Percentiles rank a stretch among this genome's conserved stretches.
Conservation (phyloP, 148 eudicot genomes). For the Silene conica region DNA sequence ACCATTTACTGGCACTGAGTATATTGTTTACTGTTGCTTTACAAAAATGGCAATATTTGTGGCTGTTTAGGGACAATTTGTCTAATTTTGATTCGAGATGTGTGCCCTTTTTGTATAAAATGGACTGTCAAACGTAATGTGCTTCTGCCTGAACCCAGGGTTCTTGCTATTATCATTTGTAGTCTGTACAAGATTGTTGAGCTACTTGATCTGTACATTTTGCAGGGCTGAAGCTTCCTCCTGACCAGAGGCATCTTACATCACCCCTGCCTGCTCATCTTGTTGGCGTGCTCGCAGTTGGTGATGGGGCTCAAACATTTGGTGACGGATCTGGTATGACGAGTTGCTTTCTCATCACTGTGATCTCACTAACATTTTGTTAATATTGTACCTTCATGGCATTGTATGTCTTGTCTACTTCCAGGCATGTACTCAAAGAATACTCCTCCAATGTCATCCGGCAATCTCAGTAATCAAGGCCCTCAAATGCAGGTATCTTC, state of each 20-base stretch:
- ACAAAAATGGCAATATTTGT: not conserved
- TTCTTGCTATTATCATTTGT: not conserved
- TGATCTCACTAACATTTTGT: not conserved
- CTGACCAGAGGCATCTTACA: constrained; percentile 71
- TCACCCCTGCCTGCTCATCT: constrained; percentile 83
- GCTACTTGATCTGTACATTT: not conserved
- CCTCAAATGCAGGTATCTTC: constrained; percentile 62
- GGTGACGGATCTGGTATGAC: constrained; percentile 70
- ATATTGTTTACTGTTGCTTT: not conserved
- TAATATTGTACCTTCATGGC: constrained; percentile 1
- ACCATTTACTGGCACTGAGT: not conserved
- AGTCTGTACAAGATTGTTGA: not conserved
- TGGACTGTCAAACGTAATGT: not conserved
- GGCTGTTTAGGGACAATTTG: not conserved
- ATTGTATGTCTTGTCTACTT: constrained; percentile 14
- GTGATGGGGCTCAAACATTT: constrained; percentile 49
- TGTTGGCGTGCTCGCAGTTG: constrained; percentile 59
- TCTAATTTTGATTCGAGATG: not conserved
- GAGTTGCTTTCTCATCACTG: constrained; percentile 9
- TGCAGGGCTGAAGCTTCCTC: constrained; percentile 69
- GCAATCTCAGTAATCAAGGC: constrained; percentile 63
- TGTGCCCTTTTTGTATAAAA: not conserved
- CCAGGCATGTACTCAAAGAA: constrained; percentile 78
- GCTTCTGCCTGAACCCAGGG: not conserved
- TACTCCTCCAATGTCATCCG: constrained; percentile 70